Evolutionary conservation across 2,329 filamentous ascomycete species (phyloP).

Genomic region (Fusarium tuaranense): DNA sequence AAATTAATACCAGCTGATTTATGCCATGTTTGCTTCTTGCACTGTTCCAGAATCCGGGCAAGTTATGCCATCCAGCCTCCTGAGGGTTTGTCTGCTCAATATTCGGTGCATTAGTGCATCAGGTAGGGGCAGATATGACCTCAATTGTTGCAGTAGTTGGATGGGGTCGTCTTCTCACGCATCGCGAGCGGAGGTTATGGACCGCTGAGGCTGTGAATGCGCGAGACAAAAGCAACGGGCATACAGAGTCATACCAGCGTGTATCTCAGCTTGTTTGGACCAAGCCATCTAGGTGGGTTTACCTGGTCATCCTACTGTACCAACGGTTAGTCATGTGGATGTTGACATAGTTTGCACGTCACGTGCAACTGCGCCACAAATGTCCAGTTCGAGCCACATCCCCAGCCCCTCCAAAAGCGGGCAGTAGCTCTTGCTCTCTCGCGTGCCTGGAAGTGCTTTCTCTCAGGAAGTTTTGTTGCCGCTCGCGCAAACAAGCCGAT

Average conservation of each 20-base stretch:
- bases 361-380: conserved; percentile 18
- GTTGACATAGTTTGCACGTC: neutral
- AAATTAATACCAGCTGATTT: conserved; percentile 3
- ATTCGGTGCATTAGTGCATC: neutral
- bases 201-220: neutral
- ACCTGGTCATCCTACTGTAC: neutral
- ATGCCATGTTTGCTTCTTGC: conserved; percentile 20
- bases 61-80: neutral
- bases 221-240: neutral
- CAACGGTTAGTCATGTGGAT: neutral
- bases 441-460: conserved; percentile 11
- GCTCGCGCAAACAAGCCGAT: neutral
- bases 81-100: neutral
- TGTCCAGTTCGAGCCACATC: conserved; percentile 9
- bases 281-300: neutral
- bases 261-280: neutral
- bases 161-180: neutral
- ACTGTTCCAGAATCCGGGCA: neutral
- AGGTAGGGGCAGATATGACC: neutral
- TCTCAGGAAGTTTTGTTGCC: neutral
- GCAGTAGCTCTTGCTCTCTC: neutral
- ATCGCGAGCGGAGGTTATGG: neutral
- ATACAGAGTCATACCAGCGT: neutral
- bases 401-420: conserved; percentile 9
- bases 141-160: neutral